Percentiles rank a stretch among this genome's conserved stretches.
phyloP scores from a whole-genome alignment of 1,284 basidiomycete genomes.

The Microbotryum intermedium region DNA sequence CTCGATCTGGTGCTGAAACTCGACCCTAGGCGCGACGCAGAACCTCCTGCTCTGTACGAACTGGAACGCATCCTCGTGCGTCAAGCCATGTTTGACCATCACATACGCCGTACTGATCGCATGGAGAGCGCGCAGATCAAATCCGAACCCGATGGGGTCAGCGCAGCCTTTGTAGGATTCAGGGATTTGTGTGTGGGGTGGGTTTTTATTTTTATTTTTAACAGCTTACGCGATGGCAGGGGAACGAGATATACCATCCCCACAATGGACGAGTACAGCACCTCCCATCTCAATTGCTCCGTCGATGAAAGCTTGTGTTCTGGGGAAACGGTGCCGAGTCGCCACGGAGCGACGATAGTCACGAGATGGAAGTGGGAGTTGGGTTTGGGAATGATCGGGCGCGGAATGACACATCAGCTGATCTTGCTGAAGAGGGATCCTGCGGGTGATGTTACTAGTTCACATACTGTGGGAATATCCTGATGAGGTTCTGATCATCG shows the following conservation, averaged over 20 bases:
- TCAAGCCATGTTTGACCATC: constrained; percentile 30
- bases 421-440: no score
- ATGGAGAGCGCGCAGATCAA: neutral
- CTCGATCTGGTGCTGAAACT: constrained; percentile 35
- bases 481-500: constrained; percentile 45
- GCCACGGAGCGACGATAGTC: neutral
- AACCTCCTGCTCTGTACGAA: constrained; percentile 35
- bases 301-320: constrained; percentile 30
- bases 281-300: constrained; percentile 21
- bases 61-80: constrained; percentile 31
- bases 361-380: neutral
- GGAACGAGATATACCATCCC: constrained; percentile 35
- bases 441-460: no score
- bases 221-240: constrained; percentile 33
- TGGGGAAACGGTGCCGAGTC: neutral
- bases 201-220: no score
- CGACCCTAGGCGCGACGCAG: constrained; percentile 34
- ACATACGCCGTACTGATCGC: constrained; percentile 32
- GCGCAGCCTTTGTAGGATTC: neutral
- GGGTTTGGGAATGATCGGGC: no score
- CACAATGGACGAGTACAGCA: constrained; percentile 33
- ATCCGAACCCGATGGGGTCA: no score
- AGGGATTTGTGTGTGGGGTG: neutral
- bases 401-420: no score
- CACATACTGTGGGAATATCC: constrained; percentile 33